Evolutionary conservation across 768 basidiomycete genomes (phyloP).

Genomic region (Phylloporus sp.): DNA sequence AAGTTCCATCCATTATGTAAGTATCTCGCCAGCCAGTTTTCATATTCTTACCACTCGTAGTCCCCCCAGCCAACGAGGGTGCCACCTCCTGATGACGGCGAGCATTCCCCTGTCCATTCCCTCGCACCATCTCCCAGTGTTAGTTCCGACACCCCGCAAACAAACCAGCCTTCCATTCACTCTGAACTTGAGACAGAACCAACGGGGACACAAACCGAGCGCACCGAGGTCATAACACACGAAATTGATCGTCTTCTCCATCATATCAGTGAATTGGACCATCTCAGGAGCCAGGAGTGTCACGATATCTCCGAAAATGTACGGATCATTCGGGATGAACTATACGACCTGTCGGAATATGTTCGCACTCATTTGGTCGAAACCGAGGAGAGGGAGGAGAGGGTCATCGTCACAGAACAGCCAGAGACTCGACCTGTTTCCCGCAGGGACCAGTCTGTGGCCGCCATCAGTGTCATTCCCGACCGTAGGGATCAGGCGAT

Average conservation of each 20-base stretch:
- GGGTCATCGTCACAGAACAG: conserved; percentile 11
- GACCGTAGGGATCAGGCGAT: conserved; percentile 41
- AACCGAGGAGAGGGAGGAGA: too few relatives aligned
- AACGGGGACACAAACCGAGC: conserved; percentile 36
- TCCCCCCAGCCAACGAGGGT: conserved; percentile 32
- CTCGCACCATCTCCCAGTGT: conserved; percentile 43
- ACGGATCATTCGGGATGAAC: conserved; percentile 61
- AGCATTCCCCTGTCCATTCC: conserved; percentile 30
- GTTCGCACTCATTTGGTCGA: conserved; percentile 39
- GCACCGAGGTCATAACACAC: conserved; percentile 41
- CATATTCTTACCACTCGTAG: conserved; percentile 8
- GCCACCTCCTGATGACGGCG: conserved; percentile 29
- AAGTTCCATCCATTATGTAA: conserved; percentile 31
- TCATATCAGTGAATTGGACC: conserved; percentile 60
- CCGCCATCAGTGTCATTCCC: conserved; percentile 37
- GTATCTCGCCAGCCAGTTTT: conserved; percentile 15
- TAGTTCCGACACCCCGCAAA: conserved; percentile 46
- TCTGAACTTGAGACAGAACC: conserved; percentile 41
- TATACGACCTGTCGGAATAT: conserved; percentile 57
- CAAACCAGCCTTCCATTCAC: conserved; percentile 45
- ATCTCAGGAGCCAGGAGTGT: conserved; percentile 56
- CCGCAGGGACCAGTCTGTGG: conserved; percentile 41
- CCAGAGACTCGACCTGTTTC: conserved; percentile 16
- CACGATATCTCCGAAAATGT: conserved; percentile 63
- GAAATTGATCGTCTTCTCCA: conserved; percentile 49